Conservation (phyloP, 768 basidiomycete species). For the Trametes cingulata region DNA sequence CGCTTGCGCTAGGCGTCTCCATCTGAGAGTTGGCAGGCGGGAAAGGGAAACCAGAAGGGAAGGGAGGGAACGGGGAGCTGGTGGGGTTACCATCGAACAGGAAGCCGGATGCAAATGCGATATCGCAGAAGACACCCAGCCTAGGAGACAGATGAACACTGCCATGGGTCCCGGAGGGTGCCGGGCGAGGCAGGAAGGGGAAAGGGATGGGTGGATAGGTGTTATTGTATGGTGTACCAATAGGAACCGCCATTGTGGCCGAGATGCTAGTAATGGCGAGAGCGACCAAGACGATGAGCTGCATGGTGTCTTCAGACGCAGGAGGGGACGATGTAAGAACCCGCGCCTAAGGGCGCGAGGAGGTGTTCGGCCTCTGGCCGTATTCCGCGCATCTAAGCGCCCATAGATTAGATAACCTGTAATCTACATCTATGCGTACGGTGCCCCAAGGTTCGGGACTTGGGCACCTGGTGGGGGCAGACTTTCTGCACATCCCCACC, state of each 20-base stretch:
- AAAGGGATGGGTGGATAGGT: background rate
- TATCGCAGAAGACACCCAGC: background rate
- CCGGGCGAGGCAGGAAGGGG: background rate
- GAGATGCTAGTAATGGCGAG: background rate
- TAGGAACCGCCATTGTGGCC: background rate
- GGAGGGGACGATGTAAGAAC: too few species aligned
- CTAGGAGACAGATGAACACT: background rate
- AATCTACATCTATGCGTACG: too few species aligned
- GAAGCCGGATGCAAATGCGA: background rate
- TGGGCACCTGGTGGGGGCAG: too few species aligned
- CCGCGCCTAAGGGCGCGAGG: too few species aligned
- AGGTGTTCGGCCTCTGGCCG: too few species aligned
- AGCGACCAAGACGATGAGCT: background rate
- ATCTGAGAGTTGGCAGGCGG: background rate
- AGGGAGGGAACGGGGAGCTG: constrained; percentile 4
- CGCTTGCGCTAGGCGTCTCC: background rate
- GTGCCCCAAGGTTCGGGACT: too few species aligned
- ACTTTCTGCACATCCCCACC: too few species aligned
- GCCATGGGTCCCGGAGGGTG: background rate
- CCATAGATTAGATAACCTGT: too few species aligned
- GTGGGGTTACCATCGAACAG: background rate
- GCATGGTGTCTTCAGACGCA: background rate
- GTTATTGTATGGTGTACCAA: background rate
- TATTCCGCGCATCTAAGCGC: too few species aligned
- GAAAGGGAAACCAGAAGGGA: constrained; percentile 4